These are phyloP conservation scores for Xylariaceae sp. DNA, from an alignment of 2,329 filamentous ascomycete genomes.

Conservation along the genomic window DNA sequence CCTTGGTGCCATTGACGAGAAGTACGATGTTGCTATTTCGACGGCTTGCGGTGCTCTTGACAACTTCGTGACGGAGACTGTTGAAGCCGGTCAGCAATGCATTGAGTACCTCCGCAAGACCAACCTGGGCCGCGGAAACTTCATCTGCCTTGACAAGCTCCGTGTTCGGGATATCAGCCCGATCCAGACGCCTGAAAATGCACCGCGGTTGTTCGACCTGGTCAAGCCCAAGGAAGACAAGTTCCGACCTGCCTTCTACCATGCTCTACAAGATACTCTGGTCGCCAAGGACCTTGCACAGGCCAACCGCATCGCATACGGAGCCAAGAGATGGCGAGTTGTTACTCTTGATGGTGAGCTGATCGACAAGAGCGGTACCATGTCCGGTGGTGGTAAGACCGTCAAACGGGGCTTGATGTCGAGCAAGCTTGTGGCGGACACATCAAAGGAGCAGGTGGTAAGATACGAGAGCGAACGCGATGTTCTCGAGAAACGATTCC, in stretches of 20 bases:
- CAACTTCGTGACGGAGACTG: conserved; percentile 94
- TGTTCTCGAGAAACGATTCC: conserved; percentile 73
- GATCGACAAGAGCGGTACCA: conserved; percentile 96
- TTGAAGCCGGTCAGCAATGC: conserved; percentile 94
- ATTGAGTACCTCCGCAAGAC: conserved; percentile 98
- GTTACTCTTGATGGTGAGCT: conserved; percentile 92
- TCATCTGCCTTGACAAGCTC: conserved; percentile 89
- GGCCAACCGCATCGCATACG: conserved; percentile 94
- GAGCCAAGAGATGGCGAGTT: conserved; percentile 88
- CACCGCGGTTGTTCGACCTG: conserved; percentile 87
- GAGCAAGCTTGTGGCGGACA: conserved; percentile 84
- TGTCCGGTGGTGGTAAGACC: conserved; percentile 92
- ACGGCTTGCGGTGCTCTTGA: conserved; percentile 88
- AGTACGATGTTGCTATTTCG: conserved; percentile 96
- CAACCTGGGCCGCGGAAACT: conserved; percentile 92
- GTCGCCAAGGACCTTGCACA: conserved; percentile 92
- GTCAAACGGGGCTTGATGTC: conserved; percentile 95
- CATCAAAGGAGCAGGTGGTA: conserved; percentile 78
- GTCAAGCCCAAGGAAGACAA: conserved; percentile 82
- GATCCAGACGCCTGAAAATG: conserved; percentile 86
- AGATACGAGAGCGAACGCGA: conserved; percentile 88
- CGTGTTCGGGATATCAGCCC: conserved; percentile 69
- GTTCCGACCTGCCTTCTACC: conserved; percentile 89
- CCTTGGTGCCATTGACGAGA: conserved; percentile 84
- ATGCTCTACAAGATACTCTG: conserved; percentile 88